A percentile compares a stretch with the other conserved stretches of the same genome.
Conservation (phyloP, 2,329 filamentous ascomycete species). For the Aspergillus intermedius region DNA sequence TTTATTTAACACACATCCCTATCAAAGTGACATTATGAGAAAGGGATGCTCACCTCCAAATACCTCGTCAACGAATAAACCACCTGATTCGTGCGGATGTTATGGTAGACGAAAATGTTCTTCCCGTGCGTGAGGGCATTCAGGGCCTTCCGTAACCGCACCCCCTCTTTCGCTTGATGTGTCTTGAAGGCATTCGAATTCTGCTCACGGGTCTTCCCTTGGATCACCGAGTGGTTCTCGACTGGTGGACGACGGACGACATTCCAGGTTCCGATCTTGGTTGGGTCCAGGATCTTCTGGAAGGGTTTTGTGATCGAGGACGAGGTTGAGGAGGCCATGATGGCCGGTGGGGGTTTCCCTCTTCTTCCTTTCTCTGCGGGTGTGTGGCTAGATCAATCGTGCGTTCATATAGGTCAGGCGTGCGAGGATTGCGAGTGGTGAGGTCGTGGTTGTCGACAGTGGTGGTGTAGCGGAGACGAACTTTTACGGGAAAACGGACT, state of each 20-base stretch:
- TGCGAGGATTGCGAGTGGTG: conserved; percentile 7
- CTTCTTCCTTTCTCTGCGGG: not conserved
- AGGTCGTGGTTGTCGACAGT: conserved; percentile 3
- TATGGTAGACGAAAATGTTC: conserved; percentile 57
- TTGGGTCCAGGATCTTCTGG: conserved; percentile 34
- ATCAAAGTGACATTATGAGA: not conserved
- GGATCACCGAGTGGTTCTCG: conserved; percentile 31
- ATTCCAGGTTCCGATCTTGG: conserved; percentile 33
- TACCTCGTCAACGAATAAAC: conserved; percentile 55
- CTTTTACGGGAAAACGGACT: conserved; percentile 26
- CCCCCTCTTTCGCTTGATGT: conserved; percentile 30
- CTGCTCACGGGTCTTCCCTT: conserved; percentile 34
- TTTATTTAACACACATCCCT: not conserved
- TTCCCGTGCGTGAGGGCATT: conserved; percentile 47
- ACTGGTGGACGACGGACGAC: conserved; percentile 30
- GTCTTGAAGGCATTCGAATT: conserved; percentile 39
- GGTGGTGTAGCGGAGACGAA: conserved; percentile 12
- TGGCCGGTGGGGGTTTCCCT: conserved; percentile 19
- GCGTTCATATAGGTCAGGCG: not conserved
- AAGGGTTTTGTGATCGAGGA: conserved; percentile 19
- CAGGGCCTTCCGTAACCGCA: conserved; percentile 40
- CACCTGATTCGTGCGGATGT: conserved; percentile 58
- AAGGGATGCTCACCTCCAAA: conserved; percentile 44
- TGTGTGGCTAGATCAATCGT: not conserved
- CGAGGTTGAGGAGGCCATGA: conserved; percentile 28